A percentile compares a stretch with the other conserved stretches of the same genome.
These are phyloP conservation scores for Aspergillus quadrilineatus DNA, from an alignment of 2,329 filamentous ascomycete species.

Conservation along the genomic window DNA sequence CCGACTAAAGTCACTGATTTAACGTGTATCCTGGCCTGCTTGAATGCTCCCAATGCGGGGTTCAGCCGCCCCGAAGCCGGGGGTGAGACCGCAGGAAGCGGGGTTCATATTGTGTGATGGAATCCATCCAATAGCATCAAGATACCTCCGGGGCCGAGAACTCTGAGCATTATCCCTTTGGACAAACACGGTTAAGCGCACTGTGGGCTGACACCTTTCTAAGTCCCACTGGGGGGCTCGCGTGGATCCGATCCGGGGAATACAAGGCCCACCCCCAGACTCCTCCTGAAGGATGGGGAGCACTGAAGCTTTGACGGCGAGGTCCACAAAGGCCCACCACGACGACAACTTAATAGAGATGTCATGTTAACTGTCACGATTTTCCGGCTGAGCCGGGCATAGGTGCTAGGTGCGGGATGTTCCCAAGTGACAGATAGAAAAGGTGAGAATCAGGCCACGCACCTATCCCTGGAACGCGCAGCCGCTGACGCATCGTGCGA, in stretches of 20 bases:
- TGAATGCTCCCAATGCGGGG: not conserved
- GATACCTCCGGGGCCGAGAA: no score
- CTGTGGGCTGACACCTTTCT: not conserved
- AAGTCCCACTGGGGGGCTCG: not conserved
- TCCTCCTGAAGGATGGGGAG: not conserved
- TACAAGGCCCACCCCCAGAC: not conserved
- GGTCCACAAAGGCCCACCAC: not conserved
- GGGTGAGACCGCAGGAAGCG: not conserved
- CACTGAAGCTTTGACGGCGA: not conserved
- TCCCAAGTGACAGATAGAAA: not conserved
- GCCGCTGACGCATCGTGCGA: slow-evolving; percentile 9
- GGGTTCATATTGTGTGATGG: not conserved
- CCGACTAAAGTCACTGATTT: no score
- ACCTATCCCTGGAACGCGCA: not conserved
- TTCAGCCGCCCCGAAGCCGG: not conserved
- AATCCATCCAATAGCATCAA: not conserved
- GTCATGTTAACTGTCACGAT: not conserved
- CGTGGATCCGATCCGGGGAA: not conserved
- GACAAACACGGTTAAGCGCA: not conserved
- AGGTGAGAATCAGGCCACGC: slow-evolving; percentile 2
- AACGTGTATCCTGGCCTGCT: no score
- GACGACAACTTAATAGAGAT: not conserved
- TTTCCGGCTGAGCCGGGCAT: no score
- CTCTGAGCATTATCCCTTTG: not conserved
- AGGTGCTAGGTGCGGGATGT: not conserved